Conservation (phyloP, 2,329 filamentous ascomycete genomes). For the Neofusicoccum sp. region DNA sequence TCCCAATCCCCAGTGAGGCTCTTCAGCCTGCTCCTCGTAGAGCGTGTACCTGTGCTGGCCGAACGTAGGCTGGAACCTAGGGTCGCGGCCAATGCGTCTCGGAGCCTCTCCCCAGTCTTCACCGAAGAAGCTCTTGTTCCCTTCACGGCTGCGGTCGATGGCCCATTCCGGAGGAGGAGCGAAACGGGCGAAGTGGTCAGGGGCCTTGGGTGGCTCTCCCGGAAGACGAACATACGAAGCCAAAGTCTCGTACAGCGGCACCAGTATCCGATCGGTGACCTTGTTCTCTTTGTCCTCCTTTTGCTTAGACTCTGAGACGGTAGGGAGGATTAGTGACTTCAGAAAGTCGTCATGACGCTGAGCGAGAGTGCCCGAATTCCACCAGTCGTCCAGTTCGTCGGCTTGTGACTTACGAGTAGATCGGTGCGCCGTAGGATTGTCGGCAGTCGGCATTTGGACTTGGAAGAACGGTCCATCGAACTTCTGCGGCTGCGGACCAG, state of each 20-base stretch:
- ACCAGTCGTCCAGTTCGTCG: constrained; percentile 47
- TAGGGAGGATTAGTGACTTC: background rate
- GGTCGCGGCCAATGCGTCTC: constrained; percentile 20
- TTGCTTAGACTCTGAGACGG: constrained; percentile 24
- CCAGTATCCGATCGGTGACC: constrained; percentile 40
- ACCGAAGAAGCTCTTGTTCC: constrained; percentile 47
- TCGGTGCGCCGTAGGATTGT: constrained; percentile 31
- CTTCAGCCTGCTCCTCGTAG: constrained; percentile 3
- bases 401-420: constrained; percentile 32
- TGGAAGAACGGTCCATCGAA: constrained; percentile 43
- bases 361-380: constrained; percentile 29
- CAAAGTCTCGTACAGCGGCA: constrained; percentile 47
- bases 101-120: constrained; percentile 20
- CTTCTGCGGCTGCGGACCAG: constrained; percentile 36
- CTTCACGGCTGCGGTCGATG: constrained; percentile 40
- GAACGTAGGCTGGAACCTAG: constrained; percentile 9
- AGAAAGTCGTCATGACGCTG: constrained; percentile 14
- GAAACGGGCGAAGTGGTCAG: constrained; percentile 46
- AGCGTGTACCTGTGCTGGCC: background rate
- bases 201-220: constrained; percentile 16
- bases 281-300: constrained; percentile 11
- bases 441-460: constrained; percentile 32
- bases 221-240: constrained; percentile 37
- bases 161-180: constrained; percentile 40
- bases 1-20: background rate